A percentile compares a stretch with the other conserved stretches of the same genome.
phyloP scores from a whole-genome alignment of 1,284 basidiomycete genomes.

The Puccinia novopanici region DNA sequence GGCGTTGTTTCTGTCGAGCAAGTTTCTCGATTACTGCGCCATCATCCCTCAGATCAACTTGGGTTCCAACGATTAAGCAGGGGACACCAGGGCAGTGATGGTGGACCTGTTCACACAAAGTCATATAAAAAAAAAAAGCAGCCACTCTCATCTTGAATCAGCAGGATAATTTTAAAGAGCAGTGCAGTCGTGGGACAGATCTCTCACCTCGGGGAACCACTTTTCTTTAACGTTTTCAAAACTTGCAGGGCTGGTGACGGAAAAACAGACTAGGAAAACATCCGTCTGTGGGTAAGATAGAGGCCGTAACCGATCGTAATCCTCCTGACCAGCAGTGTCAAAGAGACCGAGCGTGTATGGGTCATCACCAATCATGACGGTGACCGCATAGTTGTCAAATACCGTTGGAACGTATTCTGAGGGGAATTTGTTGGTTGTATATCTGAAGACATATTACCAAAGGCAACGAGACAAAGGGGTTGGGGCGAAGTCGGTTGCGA shows the following conservation, averaged over 20 bases:
- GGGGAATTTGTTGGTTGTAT: constrained; percentile 83
- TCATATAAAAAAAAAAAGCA: not conserved
- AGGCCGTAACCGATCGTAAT: constrained; percentile 97
- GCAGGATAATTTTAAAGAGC: not conserved
- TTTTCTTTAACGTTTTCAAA: constrained; percentile 99
- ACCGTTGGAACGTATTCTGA: constrained; percentile 96
- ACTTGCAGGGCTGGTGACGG: constrained; percentile 94
- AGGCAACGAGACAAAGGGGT: not conserved
- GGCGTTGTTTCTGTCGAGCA: constrained; percentile 90
- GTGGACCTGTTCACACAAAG: constrained; percentile 66
- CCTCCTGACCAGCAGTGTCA: constrained; percentile 99
- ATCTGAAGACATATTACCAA: not conserved
- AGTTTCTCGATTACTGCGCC: constrained; percentile 90
- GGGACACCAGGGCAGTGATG: constrained; percentile 99
- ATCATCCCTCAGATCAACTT: constrained; percentile 96
- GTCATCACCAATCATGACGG: constrained; percentile 99
- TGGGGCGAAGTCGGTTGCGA: no score
- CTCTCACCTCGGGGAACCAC: constrained; percentile 87
- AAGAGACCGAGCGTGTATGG: constrained; percentile 97
- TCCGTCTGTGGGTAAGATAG: constrained; percentile 99
- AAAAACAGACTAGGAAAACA: constrained; percentile 99
- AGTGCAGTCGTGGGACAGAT: not conserved
- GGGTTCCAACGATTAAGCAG: constrained; percentile 97
- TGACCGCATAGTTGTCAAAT: constrained; percentile 97
- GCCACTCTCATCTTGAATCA: not conserved